Evolutionary conservation across 768 basidiomycete genomes (phyloP).

Genomic region (Russula sp.): DNA sequence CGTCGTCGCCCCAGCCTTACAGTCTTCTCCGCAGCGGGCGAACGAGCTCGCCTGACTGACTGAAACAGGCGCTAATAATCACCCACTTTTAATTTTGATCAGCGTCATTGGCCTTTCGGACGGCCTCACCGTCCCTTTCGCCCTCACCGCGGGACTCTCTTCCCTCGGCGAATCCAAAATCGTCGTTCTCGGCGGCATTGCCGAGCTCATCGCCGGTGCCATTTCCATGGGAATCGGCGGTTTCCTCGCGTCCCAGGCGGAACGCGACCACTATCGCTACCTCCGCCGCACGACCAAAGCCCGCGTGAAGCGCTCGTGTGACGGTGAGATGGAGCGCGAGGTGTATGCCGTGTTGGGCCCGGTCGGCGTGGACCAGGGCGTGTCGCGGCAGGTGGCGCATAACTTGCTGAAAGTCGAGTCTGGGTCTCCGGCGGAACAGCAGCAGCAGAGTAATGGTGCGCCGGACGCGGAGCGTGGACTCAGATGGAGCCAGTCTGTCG

Average conservation of each 20-base stretch:
- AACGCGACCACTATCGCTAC: slow-evolving; percentile 91
- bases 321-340: slow-evolving; percentile 95
- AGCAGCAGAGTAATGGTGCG: not conserved
- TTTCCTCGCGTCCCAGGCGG: slow-evolving; percentile 94
- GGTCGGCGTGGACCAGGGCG: slow-evolving; percentile 79
- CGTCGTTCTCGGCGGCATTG: slow-evolving; percentile 91
- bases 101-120: slow-evolving; percentile 89
- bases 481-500: slow-evolving; percentile 70
- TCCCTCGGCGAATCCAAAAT: slow-evolving; percentile 83
- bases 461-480: slow-evolving; percentile 49
- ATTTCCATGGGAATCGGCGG: slow-evolving; percentile 99
- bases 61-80: not conserved
- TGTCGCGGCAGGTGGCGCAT: slow-evolving; percentile 72
- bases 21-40: not conserved
- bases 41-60: slow-evolving; percentile 14
- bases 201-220: slow-evolving; percentile 93
- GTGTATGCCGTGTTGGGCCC: slow-evolving; percentile 83
- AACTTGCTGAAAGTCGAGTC: slow-evolving; percentile 63
- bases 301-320: slow-evolving; percentile 83
- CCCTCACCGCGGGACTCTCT: slow-evolving; percentile 81
- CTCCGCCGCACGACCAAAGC: slow-evolving; percentile 63
- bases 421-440: slow-evolving; percentile 4
- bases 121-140: slow-evolving; percentile 88
- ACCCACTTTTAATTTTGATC: not conserved
- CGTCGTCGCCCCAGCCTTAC: not conserved